phyloP scores from a whole-genome alignment of 768 basidiomycete genomes.

The Nidula microcarpa region DNA sequence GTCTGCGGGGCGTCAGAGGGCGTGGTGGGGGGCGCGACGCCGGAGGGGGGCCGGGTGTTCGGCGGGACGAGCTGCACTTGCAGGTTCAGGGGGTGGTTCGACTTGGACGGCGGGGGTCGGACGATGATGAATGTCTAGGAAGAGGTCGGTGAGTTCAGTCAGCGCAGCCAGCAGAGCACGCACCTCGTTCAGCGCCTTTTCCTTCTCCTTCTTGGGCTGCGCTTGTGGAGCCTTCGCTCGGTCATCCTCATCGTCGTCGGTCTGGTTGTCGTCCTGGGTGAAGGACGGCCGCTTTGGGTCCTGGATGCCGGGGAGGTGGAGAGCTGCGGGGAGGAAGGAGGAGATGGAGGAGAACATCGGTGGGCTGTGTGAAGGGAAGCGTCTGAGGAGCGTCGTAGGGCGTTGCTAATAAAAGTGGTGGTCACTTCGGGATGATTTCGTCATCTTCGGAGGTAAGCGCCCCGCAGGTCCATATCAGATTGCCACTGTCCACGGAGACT shows the following conservation, averaged over 20 bases:
- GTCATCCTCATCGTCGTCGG: constrained; percentile 30
- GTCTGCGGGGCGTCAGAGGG: background rate
- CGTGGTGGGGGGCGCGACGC: constrained; percentile 28
- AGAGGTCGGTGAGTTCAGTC: background rate
- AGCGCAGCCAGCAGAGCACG: background rate
- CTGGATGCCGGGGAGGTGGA: constrained; percentile 27
- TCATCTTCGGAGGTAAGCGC: no score
- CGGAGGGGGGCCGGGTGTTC: constrained; percentile 38
- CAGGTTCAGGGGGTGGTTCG: constrained; percentile 85
- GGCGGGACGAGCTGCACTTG: constrained; percentile 91
- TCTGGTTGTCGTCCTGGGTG: constrained; percentile 14
- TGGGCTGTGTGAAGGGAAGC: background rate
- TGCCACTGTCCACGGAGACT: no score
- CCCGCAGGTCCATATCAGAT: no score
- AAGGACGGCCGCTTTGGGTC: constrained; percentile 17
- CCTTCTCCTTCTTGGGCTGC: background rate
- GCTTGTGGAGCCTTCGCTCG: background rate
- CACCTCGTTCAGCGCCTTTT: background rate
- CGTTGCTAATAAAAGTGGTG: background rate
- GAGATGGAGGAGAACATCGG: constrained; percentile 51
- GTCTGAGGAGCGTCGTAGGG: background rate
- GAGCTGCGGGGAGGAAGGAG: constrained; percentile 44
- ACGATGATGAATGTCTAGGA: constrained; percentile 87
- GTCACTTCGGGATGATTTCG: background rate
- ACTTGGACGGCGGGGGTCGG: constrained; percentile 80